Base-by-base conservation (phyloP, 495 filamentous ascomycete genomes). In the Penicillium pancosmium region DNA sequence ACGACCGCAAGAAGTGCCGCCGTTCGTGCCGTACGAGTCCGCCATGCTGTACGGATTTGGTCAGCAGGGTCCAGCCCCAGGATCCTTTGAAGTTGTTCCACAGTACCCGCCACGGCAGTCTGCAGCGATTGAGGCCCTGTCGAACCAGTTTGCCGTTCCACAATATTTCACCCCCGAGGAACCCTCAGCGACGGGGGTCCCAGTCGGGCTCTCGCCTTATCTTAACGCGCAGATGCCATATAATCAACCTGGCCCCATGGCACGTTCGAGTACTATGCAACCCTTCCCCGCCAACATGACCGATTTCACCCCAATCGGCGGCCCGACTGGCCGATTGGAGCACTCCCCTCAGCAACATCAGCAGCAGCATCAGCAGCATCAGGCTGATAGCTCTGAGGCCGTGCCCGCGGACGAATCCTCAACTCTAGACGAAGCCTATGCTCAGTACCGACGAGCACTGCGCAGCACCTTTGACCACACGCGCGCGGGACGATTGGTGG, bases 11-110 rank as follows among this genome's bases (percentile, higher is more conserved):
- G 52, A 43, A 2, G n/a, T 43, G n/a, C 46, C 43, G 43, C 36
- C 64, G 35, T 84, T 83, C 57, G 67, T 78, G 33, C 76, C 80
- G 44, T 89, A 89, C 62, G 79, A 81, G 48, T 77, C 86, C 56
- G 82, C 84, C 52, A 84, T 94, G 73, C 86, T 94, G 77, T 96
- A 96, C 78, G 87, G 86, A 76, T 86, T 93, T 56, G 79, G 82
- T 72, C 87, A 89, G 75, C 82, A 87, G 64, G 79, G 80, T 64
- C 76, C 87, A 64, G 78, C 85, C 71, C 85, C 80, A 67, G 79
- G 82, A 58, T 83, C 87, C 60, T 96, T 96, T 78, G 89, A 92
- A 73, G 78, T 87, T 62, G 84, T 86, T 73, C 84, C 90, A 77
- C 89, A 88, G 73, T 96, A 92, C 76, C 79, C 65, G 60, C 79